A percentile compares a stretch with the other conserved stretches of the same genome.
Evolutionary conservation across 352 stramenopile species (phyloP).

Genomic region (Phytophthora pinifolia): DNA sequence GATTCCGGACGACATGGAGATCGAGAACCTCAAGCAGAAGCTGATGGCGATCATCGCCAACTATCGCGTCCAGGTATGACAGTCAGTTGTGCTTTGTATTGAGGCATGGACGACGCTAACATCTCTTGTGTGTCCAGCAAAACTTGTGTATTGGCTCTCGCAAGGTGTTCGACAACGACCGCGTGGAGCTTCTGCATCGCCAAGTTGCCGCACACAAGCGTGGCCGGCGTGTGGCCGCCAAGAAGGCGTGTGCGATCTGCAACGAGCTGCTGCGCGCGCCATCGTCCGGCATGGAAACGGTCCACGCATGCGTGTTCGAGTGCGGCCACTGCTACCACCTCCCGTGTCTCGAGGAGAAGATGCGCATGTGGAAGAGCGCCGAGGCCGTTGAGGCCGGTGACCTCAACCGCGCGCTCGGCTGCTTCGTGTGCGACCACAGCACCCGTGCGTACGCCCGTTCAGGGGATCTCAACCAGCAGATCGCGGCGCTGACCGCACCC

Average conservation of each 20-base stretch:
- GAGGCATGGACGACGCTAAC: no score
- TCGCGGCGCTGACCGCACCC: constrained; percentile 35
- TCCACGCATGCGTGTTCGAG: constrained; percentile 80
- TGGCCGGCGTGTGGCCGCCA: constrained; percentile 55
- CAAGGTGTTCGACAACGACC: constrained; percentile 81
- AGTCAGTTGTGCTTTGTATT: no score
- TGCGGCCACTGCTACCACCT: constrained; percentile 85
- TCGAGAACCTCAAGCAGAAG: constrained; percentile 82
- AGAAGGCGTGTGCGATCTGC: constrained; percentile 70
- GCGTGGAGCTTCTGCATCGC: constrained; percentile 63
- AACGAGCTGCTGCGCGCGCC: constrained; percentile 52
- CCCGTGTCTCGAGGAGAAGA: constrained; percentile 80
- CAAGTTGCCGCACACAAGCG: constrained; percentile 67
- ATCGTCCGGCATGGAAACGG: constrained; percentile 45
- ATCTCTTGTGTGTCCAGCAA: constrained; percentile 49
- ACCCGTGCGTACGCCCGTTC: constrained; percentile 57
- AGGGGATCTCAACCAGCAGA: constrained; percentile 37
- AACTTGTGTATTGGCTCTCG: constrained; percentile 74
- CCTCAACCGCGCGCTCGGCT: constrained; percentile 54
- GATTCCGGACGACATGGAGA: constrained; percentile 85
- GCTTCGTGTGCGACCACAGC: constrained; percentile 85
- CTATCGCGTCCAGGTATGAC: constrained; percentile 74
- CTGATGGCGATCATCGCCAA: constrained; percentile 77
- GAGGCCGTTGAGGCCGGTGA: constrained; percentile 51
- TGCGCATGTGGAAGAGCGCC: constrained; percentile 84